Evolutionary conservation across 179 eudicot species (phyloP), one percentile per base, ranked within the genome.

Genomic region (Actinidia arguta): DNA sequence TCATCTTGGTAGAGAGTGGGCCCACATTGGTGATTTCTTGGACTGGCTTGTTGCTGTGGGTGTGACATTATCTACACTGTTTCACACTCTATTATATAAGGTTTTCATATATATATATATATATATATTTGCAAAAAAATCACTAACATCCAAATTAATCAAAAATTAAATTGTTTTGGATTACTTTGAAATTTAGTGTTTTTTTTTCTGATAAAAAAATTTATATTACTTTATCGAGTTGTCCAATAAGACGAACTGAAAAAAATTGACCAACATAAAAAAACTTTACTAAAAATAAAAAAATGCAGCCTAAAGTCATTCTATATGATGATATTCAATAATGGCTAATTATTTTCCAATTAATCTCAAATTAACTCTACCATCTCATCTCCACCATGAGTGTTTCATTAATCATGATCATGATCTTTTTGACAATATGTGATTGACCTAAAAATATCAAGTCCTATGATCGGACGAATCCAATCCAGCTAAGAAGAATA

Each of bases 1-100:
- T 48, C 54, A 76, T 76, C 64, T 76, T 76, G 18, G 74, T 81
- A 64, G 68, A 50, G 62, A 39, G n/a, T n/a, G n/a, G 81, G 73
- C 63, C 78, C 86, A 85, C 84, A 36, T 67, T 8, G n/a, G 52
- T 63, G 71, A 64, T 44, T 51, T 78, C 17, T 27, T 70, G 25
- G 22, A 44, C 46, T 9, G 44, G 54, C 11, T 47, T 71, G 75
- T 71, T 22, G 75, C 17, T 70, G 54, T 70, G 18, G 47, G 54
- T n/a, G 52, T 70, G 4, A 20, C 16, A n/a, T 44, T 70, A 70
- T 46, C 22, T 17, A 22, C 44, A n/a, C 14, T 42, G 67, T 61
- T 25, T 22, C 13, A 18, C 42, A 3, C 4, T 16, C 54, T 6
- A 50, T 24, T 62, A 18, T 11, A 59, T n/a, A 18, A 27, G 62